These are phyloP conservation scores for Blastobotrys parvus DNA, from an alignment of 805 yeast species.

Conservation along the genomic window DNA sequence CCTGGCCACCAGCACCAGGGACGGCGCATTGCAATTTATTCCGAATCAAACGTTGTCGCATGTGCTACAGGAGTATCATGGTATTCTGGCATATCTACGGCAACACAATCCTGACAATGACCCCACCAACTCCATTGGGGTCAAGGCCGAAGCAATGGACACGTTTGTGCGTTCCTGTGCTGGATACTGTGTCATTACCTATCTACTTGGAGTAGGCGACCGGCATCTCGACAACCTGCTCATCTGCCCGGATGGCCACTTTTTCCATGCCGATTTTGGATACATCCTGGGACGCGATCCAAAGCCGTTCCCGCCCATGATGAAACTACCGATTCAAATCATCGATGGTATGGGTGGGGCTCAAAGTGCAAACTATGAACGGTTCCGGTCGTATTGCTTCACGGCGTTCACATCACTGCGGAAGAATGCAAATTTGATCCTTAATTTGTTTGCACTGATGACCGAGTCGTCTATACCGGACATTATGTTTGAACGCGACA, in stretches of 20 bases:
- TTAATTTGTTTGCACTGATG: conserved; percentile 90
- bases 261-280: conserved; percentile 98
- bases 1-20: conserved; percentile 81
- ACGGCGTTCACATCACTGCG: conserved; percentile 87
- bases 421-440: conserved; percentile 79
- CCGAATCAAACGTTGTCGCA: conserved; percentile 85
- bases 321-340: conserved; percentile 94
- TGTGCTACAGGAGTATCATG: conserved; percentile 61
- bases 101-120: conserved; percentile 44
- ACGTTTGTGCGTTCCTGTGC: conserved; percentile 93
- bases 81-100: conserved; percentile 60
- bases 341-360: conserved; percentile 98
- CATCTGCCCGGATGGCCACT: conserved; percentile 73
- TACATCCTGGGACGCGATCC: conserved; percentile 96
- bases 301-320: conserved; percentile 96
- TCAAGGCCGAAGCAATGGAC: conserved; percentile 70
- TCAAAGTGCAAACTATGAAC: conserved; percentile 71
- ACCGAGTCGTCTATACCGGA: conserved; percentile 83
- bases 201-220: conserved; percentile 93
- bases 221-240: conserved; percentile 88
- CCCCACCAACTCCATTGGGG: conserved; percentile 28
- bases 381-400: conserved; percentile 88
- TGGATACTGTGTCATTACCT: conserved; percentile 95
- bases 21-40: conserved; percentile 91
- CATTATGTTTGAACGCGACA: conserved; percentile 70